These are phyloP conservation scores for Ascochyta rabiei DNA, from an alignment of 2,329 filamentous ascomycete genomes.

Conservation along the genomic window DNA sequence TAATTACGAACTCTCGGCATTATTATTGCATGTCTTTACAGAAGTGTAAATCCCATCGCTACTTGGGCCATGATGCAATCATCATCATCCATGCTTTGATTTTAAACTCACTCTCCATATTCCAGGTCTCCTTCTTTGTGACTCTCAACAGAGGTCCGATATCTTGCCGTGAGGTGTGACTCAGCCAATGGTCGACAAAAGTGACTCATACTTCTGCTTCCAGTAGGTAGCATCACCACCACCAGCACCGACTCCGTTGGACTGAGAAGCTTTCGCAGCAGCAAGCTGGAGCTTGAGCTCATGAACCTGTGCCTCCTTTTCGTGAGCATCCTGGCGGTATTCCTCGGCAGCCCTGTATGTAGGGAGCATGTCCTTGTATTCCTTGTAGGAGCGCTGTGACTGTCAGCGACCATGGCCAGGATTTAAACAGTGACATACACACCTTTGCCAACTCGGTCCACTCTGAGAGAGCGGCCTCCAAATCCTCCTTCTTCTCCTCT, in stretches of 20 bases:
- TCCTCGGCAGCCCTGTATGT: slow-evolving; percentile 29
- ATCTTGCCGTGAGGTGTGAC: not conserved
- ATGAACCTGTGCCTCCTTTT: slow-evolving; percentile 24
- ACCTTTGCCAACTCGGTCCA: slow-evolving; percentile 36
- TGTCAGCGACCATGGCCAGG: slow-evolving; percentile 5
- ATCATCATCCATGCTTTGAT: not conserved
- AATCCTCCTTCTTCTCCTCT: slow-evolving; percentile 17
- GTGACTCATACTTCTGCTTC: slow-evolving; percentile 34
- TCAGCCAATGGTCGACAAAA: slow-evolving; percentile 24
- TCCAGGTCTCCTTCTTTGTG: not conserved
- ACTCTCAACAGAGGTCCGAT: not conserved
- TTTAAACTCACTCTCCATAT: not conserved
- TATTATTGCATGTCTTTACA: not conserved
- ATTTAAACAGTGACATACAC: not conserved
- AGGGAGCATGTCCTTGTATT: slow-evolving; percentile 34
- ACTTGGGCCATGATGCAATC: not conserved
- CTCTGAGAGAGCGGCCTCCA: slow-evolving; percentile 19
- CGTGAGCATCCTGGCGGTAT: slow-evolving; percentile 18
- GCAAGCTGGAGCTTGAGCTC: slow-evolving; percentile 27
- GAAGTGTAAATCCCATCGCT: not conserved
- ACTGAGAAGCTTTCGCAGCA: slow-evolving; percentile 15
- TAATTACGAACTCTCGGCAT: not conserved
- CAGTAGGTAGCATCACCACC: slow-evolving; percentile 26
- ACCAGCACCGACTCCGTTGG: slow-evolving; percentile 14
- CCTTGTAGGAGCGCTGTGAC: slow-evolving; percentile 31